Evolutionary conservation across 2,329 filamentous ascomycete genomes (phyloP), one percentile per base, ranked within the genome.

Genomic region (Plectosphaerella sp.): DNA sequence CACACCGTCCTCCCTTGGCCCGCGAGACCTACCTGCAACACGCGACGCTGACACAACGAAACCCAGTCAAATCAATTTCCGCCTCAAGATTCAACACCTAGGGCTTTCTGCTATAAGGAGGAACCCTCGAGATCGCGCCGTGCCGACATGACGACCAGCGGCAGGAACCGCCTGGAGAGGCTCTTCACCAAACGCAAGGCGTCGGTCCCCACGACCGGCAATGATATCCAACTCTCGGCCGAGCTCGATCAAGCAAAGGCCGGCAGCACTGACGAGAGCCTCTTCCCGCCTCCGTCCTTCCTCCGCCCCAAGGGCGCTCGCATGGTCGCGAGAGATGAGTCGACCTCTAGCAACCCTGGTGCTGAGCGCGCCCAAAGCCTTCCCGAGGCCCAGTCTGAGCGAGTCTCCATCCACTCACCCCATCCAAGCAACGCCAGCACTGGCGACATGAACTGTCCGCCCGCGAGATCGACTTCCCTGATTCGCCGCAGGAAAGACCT

Each of bases 261-360:
- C 28, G 28, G 8, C 28, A 33, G 28, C 28, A 33, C 28, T 12
- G 28, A 33, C 28, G 28, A 33, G 28, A 33, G 28, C 28, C 28
- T 33, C 48, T 81, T 80, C 55, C 78, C 78, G 5, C 71, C 71
- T 18, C 73, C 78, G 7, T 79, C 78, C 1, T 84, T 80, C 57
- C 79, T 84, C 55, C 72, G 77, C 45, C 81, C 81, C 24, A 82
- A 72, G 37, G 71, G 74, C 15, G 72, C 70, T 51, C 73, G 77
- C 22, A 84, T 84, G 81, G 66, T 74, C 46, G 79, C 81, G n/a
- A 73, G 81, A 47, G 75, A 82, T 47, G 78, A 78, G 60, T 58
- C 58, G 16, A 57, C 52, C 16, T 33, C 52, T 2, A 49, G 50
- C 37, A 33, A 49, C 3, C 49, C 52, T 11, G 45, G 47, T 15